A percentile compares a stretch with the other conserved stretches of the same genome.
phyloP scores from a whole-genome alignment of 2,329 filamentous ascomycete species.

The Cladosporium sp. region DNA sequence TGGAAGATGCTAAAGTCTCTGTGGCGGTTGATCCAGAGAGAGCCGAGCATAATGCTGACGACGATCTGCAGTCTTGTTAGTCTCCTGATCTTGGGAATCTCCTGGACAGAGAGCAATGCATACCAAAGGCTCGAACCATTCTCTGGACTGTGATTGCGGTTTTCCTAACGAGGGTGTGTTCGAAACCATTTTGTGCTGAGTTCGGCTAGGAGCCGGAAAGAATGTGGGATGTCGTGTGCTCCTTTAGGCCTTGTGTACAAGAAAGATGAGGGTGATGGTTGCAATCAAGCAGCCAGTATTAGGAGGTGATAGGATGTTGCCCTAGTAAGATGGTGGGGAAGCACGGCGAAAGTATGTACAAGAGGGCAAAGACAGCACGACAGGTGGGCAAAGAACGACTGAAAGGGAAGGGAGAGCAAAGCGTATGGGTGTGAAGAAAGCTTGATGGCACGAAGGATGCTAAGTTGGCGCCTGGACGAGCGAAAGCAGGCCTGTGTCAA shows the following conservation, averaged over 20 bases:
- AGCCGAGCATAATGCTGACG: conserved; percentile 39
- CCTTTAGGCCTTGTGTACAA: no score
- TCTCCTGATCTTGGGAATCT: not conserved
- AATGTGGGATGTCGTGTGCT: no score
- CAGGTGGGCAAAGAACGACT: not conserved
- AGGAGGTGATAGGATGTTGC: not conserved
- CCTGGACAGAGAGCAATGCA: conserved; percentile 6
- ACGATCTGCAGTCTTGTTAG: conserved; percentile 33
- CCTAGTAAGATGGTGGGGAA: not conserved
- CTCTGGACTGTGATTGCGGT: conserved; percentile 23
- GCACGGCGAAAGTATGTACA: not conserved
- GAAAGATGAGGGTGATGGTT: not conserved
- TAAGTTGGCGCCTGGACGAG: not conserved
- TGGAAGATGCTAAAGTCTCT: conserved; percentile 31
- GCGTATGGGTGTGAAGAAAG: not conserved
- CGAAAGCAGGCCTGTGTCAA: not conserved
- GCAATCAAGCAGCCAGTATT: not conserved
- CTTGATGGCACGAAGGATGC: not conserved
- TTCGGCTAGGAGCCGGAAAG: not conserved
- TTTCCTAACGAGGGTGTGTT: conserved; percentile 14
- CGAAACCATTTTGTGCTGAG: not conserved
- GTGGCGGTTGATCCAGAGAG: conserved; percentile 38
- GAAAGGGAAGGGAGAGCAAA: not conserved
- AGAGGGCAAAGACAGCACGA: not conserved
- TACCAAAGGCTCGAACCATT: conserved; percentile 26